Percentiles rank a stretch among this genome's conserved stretches.
Conservation (phyloP, 2,329 filamentous ascomycete genomes). For the Raffaelea albimanens region DNA sequence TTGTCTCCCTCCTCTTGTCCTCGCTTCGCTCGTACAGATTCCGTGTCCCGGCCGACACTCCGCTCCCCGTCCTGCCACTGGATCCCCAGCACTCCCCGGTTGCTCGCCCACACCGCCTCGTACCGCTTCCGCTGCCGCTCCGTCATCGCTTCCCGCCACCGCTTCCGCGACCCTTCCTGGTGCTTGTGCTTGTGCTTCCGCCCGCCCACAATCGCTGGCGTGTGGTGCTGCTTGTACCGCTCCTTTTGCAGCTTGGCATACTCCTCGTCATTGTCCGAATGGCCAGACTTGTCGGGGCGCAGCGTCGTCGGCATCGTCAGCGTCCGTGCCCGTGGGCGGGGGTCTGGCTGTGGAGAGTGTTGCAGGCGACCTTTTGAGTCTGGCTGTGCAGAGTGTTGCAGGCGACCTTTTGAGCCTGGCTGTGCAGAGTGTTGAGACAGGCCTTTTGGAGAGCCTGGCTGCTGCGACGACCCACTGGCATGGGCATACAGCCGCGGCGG, state of each 20-base stretch:
- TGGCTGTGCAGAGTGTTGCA: background rate
- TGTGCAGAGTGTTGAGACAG: background rate
- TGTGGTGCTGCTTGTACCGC: slow-evolving; percentile 9
- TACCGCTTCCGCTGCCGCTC: slow-evolving; percentile 68
- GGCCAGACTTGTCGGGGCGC: background rate
- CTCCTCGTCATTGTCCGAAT: slow-evolving; percentile 1
- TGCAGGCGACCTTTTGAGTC: background rate
- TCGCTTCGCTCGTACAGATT: background rate
- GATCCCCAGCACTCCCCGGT: slow-evolving; percentile 45
- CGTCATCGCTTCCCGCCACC: slow-evolving; percentile 69
- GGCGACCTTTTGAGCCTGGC: background rate
- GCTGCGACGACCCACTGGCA: background rate
- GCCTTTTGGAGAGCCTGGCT: background rate
- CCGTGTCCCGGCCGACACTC: background rate
- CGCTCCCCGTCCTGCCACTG: slow-evolving; percentile 1
- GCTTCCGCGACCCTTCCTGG: slow-evolving; percentile 63
- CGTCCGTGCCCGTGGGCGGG: slow-evolving; percentile 11
- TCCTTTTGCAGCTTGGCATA: background rate
- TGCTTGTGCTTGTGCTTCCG: slow-evolving; percentile 53
- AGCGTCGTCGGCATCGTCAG: background rate
- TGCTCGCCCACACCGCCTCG: slow-evolving; percentile 78
- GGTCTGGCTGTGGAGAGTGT: background rate
- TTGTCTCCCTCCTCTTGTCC: background rate
- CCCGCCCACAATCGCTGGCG: slow-evolving; percentile 30
- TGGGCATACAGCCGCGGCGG: background rate